phyloP scores from a whole-genome alignment of 2,329 filamentous ascomycete species.

The Aureobasidium subglaciale region DNA sequence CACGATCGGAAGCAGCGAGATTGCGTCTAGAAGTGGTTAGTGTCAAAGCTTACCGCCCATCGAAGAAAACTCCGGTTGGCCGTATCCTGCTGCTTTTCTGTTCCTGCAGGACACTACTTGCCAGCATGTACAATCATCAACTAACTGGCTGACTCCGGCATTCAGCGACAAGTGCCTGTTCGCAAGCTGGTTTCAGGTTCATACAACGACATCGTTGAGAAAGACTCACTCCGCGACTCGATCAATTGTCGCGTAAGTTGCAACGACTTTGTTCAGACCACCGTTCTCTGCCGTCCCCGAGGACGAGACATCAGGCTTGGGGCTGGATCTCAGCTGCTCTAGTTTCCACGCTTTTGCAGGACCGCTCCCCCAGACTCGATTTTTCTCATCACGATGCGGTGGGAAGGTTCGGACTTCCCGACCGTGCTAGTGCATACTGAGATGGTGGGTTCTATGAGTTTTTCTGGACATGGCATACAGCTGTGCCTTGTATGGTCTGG shows the following conservation, averaged over 20 bases:
- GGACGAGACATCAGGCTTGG: background rate
- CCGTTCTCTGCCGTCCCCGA: background rate
- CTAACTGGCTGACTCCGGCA: too few species aligned
- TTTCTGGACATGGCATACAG: background rate
- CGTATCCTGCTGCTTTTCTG: background rate
- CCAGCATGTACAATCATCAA: background rate
- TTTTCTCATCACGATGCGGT: background rate
- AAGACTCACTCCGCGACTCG: background rate
- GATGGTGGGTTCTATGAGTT: background rate
- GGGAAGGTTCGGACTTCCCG: background rate
- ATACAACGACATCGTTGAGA: background rate
- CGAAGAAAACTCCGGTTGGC: background rate
- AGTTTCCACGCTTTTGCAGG: background rate
- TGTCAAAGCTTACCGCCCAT: background rate
- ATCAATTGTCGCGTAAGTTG: background rate
- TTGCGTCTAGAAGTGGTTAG: background rate
- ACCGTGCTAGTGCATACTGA: background rate
- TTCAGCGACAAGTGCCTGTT: background rate
- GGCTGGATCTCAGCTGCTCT: background rate
- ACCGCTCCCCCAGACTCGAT: background rate
- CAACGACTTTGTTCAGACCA: background rate
- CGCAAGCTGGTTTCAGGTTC: background rate
- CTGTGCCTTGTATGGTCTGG: background rate
- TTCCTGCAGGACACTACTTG: background rate
- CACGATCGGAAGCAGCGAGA: background rate